A percentile compares a stretch with the other conserved stretches of the same genome.
These are phyloP conservation scores for Phytophthora hybrid DNA, from an alignment of 352 stramenopile species.

Conservation along the genomic window DNA sequence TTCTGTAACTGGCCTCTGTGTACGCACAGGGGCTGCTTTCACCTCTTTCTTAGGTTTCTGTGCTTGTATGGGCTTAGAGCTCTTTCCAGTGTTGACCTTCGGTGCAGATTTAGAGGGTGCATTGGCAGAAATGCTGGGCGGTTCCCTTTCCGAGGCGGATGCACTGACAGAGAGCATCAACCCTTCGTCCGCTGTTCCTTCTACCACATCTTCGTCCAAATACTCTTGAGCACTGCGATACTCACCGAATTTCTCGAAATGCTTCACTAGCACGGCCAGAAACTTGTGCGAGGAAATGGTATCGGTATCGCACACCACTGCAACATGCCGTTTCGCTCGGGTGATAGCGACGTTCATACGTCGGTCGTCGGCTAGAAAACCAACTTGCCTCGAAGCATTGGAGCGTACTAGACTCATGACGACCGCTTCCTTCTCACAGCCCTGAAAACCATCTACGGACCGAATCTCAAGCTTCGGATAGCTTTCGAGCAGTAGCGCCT, in stretches of 20 bases:
- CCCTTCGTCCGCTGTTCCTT: conserved; percentile 38
- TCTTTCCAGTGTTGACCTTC: conserved; percentile 16
- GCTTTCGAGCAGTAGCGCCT: conserved; percentile 78
- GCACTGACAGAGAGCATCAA: conserved; percentile 17
- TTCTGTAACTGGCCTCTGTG: conserved; percentile 2
- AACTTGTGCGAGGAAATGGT: conserved; percentile 94
- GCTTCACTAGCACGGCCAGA: conserved; percentile 87
- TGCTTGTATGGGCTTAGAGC: conserved; percentile 14
- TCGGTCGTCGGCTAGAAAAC: conserved; percentile 96
- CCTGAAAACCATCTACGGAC: conserved; percentile 98
- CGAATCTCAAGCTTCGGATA: conserved; percentile 87
- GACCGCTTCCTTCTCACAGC: conserved; percentile 98
- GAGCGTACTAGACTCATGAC: conserved; percentile 98
- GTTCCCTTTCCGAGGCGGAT: neutral
- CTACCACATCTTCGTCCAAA: conserved; percentile 65
- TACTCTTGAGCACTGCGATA: conserved; percentile 89
- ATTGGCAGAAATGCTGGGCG: neutral
- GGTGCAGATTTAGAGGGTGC: conserved; percentile 3
- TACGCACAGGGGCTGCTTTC: neutral
- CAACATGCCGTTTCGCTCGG: conserved; percentile 95
- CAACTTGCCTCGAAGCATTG: conserved; percentile 89
- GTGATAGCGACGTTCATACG: conserved; percentile 99
- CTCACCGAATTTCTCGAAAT: conserved; percentile 95
- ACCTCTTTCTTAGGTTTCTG: conserved; percentile 23
- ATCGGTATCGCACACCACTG: conserved; percentile 95